These are phyloP conservation scores for Ceratopteris richardii DNA, from an alignment of 75 land plant genomes.

Conservation along the genomic window DNA sequence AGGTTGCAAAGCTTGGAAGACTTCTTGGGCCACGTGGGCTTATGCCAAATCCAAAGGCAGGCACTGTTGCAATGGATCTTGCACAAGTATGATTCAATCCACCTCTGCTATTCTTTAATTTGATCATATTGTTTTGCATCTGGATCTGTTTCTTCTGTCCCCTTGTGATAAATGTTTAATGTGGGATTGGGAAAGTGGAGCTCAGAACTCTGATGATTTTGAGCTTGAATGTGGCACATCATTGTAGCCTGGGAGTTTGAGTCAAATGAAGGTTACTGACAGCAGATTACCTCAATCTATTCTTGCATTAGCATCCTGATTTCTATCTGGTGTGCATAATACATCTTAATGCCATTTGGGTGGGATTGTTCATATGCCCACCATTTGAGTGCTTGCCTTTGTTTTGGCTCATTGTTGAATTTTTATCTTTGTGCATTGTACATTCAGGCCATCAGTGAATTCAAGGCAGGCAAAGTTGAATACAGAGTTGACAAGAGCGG, in stretches of 20 bases:
- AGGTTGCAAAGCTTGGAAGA: conserved; percentile 93
- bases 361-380: neutral
- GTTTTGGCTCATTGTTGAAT: neutral
- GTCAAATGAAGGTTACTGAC: no score
- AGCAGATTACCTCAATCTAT: no score
- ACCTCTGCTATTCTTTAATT: neutral
- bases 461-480: conserved; percentile 93
- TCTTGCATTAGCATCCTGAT: no score
- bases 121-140: neutral
- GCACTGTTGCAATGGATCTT: conserved; percentile 78
- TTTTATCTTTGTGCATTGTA: neutral
- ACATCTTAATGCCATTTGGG: neutral
- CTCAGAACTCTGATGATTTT: no score
- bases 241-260: no score
- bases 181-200: no score
- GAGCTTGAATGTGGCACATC: no score
- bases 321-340: no score
- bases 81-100: conserved; percentile 49
- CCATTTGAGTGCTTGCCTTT: neutral
- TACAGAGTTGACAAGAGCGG: conserved; percentile 97
- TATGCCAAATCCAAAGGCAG: conserved; percentile 99
- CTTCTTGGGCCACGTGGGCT: conserved; percentile 94
- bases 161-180: no score
- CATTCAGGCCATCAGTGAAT: conserved; percentile 82
- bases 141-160: neutral